A percentile compares a stretch with the other conserved stretches of the same genome.
Evolutionary conservation across 805 yeast species (phyloP).

Genomic region (Ogataea salicorniae): DNA sequence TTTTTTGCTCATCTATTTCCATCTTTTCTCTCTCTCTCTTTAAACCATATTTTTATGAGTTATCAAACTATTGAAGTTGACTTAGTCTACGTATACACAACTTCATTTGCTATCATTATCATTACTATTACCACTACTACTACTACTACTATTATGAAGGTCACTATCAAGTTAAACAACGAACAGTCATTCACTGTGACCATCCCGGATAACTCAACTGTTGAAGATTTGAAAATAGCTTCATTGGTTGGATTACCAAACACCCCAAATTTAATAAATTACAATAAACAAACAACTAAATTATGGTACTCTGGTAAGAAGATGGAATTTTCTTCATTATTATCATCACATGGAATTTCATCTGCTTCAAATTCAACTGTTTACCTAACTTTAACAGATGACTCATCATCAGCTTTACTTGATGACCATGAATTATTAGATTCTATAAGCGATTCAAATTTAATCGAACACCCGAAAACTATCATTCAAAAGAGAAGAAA

Average conservation of each 20-base stretch:
- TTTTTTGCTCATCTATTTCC: background rate
- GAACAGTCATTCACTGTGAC: slow-evolving; percentile 37
- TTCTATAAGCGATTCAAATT: background rate
- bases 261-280: slow-evolving; percentile 7
- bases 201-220: slow-evolving; percentile 48
- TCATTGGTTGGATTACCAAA: slow-evolving; percentile 38
- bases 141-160: slow-evolving; percentile 35
- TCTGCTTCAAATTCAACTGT: slow-evolving; percentile 24
- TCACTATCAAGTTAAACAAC: slow-evolving; percentile 36
- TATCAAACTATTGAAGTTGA: no score
- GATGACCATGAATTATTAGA: slow-evolving; percentile 13
- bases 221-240: slow-evolving; percentile 43
- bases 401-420: slow-evolving; percentile 16
- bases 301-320: slow-evolving; percentile 31
- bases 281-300: slow-evolving; percentile 15
- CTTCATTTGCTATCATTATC: background rate
- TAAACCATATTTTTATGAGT: background rate
- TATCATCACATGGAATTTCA: slow-evolving; percentile 26
- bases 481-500: slow-evolving; percentile 25
- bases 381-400: slow-evolving; percentile 25
- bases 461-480: slow-evolving; percentile 16
- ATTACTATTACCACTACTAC: background rate
- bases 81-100: background rate
- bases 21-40: background rate
- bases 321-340: slow-evolving; percentile 23